Evolutionary conservation across 345 rosid species (phyloP).

Genomic region (Lenwebbia sp.): DNA sequence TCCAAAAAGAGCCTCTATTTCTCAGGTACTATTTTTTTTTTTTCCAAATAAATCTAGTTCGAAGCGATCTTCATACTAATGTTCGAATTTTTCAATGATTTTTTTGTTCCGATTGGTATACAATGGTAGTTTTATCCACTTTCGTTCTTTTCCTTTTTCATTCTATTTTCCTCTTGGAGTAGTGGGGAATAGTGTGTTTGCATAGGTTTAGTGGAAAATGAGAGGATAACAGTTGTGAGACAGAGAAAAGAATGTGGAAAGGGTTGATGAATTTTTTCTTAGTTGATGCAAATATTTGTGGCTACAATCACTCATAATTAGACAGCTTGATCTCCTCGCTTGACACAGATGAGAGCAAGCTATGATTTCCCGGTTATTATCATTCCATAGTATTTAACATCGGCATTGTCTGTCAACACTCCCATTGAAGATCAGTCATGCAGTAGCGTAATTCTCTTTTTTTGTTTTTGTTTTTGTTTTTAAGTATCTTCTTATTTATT

Average conservation of each 20-base stretch:
- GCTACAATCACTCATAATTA: neutral
- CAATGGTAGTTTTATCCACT: neutral
- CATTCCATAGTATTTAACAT: neutral
- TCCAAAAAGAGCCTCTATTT: slow-evolving; percentile 68
- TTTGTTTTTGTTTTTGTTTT: neutral
- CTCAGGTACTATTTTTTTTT: slow-evolving; percentile 41
- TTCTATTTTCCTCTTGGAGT: neutral
- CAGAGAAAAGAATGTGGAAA: neutral
- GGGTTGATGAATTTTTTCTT: neutral
- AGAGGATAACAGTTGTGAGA: neutral
- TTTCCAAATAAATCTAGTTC: neutral
- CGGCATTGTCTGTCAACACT: neutral
- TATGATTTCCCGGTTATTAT: neutral
- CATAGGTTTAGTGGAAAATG: neutral
- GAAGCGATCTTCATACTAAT: neutral
- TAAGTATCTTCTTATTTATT: neutral
- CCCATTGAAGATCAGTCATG: neutral
- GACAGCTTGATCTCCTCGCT: neutral
- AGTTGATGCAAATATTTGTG: neutral
- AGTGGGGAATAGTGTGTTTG: neutral
- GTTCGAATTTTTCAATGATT: neutral
- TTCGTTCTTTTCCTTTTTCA: neutral
- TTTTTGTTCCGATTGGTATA: neutral
- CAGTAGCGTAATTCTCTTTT: neutral
- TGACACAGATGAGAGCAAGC: neutral